phyloP scores from a whole-genome alignment of 2,329 filamentous ascomycete genomes.

The Fusarium subglutinans region DNA sequence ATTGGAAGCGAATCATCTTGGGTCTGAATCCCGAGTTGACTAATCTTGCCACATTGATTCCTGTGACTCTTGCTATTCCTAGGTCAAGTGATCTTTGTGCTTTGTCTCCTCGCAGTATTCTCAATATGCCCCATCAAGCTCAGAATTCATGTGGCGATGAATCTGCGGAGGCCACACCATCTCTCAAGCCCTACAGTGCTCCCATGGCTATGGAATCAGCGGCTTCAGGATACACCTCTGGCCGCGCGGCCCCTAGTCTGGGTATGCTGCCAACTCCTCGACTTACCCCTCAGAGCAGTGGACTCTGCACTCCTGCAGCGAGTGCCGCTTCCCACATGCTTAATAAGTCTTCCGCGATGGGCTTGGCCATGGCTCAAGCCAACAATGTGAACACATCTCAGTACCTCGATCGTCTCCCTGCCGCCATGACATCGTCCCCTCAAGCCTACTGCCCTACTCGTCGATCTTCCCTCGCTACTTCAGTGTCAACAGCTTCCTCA shows the following conservation, averaged over 20 bases:
- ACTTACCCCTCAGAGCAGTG: constrained; percentile 64
- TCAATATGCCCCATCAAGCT: constrained; percentile 54
- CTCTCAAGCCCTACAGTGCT: constrained; percentile 52
- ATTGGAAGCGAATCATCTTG: constrained; percentile 69
- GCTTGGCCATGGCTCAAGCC: constrained; percentile 67
- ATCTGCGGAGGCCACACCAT: constrained; percentile 51
- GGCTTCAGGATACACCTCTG: constrained; percentile 55
- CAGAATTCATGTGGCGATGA: constrained; percentile 48
- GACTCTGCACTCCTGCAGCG: constrained; percentile 69
- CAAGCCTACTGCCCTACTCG: constrained; percentile 60
- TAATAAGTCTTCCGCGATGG: constrained; percentile 65
- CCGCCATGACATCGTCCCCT: constrained; percentile 60
- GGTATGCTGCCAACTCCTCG: constrained; percentile 68
- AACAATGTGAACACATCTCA: constrained; percentile 57
- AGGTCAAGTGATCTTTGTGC: constrained; percentile 49
- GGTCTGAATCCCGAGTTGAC: constrained; percentile 65
- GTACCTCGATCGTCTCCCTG: constrained; percentile 63
- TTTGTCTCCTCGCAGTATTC: constrained; percentile 55
- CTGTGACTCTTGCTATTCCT: constrained; percentile 44
- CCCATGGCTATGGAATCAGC: constrained; percentile 59
- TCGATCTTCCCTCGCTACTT: constrained; percentile 71
- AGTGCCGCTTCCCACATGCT: constrained; percentile 62
- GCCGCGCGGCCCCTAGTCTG: constrained; percentile 61
- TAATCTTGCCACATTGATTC: constrained; percentile 64
- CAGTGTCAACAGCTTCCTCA: constrained; percentile 70